Base-by-base conservation (phyloP, 768 basidiomycete genomes). In the Basidioascus undulatus region DNA sequence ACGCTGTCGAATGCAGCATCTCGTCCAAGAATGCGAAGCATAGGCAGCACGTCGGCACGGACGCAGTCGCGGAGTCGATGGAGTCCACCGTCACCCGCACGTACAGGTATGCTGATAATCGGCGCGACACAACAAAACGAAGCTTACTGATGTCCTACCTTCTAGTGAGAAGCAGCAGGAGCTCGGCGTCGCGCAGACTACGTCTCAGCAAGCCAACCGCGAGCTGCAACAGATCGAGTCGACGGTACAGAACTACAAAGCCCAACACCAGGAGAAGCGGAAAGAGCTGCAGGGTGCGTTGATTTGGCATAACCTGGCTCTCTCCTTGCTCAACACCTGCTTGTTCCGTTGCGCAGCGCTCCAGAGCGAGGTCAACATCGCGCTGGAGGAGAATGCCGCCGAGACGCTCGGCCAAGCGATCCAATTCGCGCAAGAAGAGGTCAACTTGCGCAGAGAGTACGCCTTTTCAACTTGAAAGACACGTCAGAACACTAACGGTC, bases 101-200 rank as follows among this genome's bases (percentile, higher is more conserved):
- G 7, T 56, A 65, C 9, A 54, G 60, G 81, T 84, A 39, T 53
- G 69, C 64, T 13, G 24, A 21, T 27, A 27, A 30, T 12, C 2
- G 13, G 18, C 18, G 16, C 26, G 13, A 32, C 13, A 13, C 30
- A 5, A n/a, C n/a, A n/a, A n/a, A n/a, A 15, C 32, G 16, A 24
- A 5, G 11, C 18, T 16, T 3, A 24, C 25, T 30, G 10, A 45
- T 11, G n/a, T 12, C 13, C 24, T 35, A 32, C n/a, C n/a, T n/a
- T 18, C 13, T 44, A 89, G 83, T 20, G 65, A 71, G 40, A 75
- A 74, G 51, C 81, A 86, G 43, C 57, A 61, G 4, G 73, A 76
- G 42, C 62, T 71, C 35, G 53, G 54, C 3, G 67, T 68, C 28
- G 57, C 59, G 13, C 63, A 64, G 41, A 50, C 55, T 5, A 51